Base-by-base conservation (phyloP, 192 early-diverging fungal species). In the Rhizoclosmatium globosum region DNA sequence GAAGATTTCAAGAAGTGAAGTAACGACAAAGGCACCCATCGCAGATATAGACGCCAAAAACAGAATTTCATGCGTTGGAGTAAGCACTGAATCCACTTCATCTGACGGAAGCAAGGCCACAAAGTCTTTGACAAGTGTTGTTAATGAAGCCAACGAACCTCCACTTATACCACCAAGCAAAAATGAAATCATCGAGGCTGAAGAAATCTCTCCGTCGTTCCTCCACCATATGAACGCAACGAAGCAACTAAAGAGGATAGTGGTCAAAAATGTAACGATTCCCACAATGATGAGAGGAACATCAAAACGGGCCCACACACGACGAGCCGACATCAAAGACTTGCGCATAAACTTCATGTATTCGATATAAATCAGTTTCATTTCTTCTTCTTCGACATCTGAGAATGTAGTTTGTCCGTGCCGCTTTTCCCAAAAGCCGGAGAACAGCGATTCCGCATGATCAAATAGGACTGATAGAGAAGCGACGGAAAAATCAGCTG, bases 301-400 rank as follows among this genome's bases (percentile, higher is more conserved):
- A 64, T 99, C 95, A 79, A 99, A 99, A 43, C 95, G 94, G 17
- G 96, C 94, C 97, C 97, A 99, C 48, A 94, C 89, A 44, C 88
- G 83, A n/a, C 94, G 91, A 70, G 94, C 90, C 19, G 91, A 89
- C 15, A 87, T 87, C 15, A 99, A 85, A 0, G 93, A 87, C 3
- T 79, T 78, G 0, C 92, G 81, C 56, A 93, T 82, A 69, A 93
- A 94, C 53, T 82, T 84, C 42, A 83, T 75, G 62, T 88, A 88
- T 23, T 76, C 11, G 19, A 82, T 66, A 71, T 82, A 85, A 4
- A 82, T 59, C 6, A 42, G 66, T 21, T 68, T 39, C 17, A 79
- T 3, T 42, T n/a, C 11, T 19, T 71, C 64, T 38, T 39, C 64
- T 17, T 62, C 47, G 2, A 47, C 68, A 64, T 74, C 76, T 1